Evolutionary conservation across 2,329 filamentous ascomycete genomes (phyloP), one percentile per base, ranked within the genome.

Genomic region (Emydomyces testavorans): DNA sequence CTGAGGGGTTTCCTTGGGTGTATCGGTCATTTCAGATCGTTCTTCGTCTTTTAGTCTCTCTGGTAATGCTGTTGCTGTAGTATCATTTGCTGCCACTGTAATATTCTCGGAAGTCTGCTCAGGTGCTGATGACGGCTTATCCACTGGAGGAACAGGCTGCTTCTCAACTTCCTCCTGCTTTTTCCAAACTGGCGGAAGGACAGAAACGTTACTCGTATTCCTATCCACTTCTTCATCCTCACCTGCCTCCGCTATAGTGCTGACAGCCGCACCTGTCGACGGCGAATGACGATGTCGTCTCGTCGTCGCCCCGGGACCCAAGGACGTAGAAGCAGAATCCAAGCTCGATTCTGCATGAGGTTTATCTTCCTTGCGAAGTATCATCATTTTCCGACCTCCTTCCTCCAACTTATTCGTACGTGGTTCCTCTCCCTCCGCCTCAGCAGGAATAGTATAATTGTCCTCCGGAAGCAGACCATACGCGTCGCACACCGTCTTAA

Each of bases 401-500:
- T 46, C 47, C 15, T 45, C 46, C 16, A 40, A 34, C 23, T 26
- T 32, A 21, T 26, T 44, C 7, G 13, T 41, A 50, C 1, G 60
- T 61, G 50, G 38, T 13, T 45, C 44, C 32, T 50, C 46, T 11
- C 89, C 90, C 65, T 96, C 90, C 2, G 92, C 90, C 65, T 96
- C 90, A 2, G 85, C 79, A 0, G 92, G 90, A 37, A 98, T 80
- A 51, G 93, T 96, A 69, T 96, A 95, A 62, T 93, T 95, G 67
- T 96, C 92, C 43, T 86, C 81, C 1, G 88, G 88, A 24, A 98
- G 80, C 51, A 96, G 74, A 56, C 83, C 82, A 65, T 94, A 95
- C 57, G 83, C 76, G 63, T 98, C 92, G 65, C 90, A 96, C 18
- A 96, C 89, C 0, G 84, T 92, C 74, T 95, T 96, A 75, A 96